Conservation (phyloP, 116 monocot genomes). For the Dioscorea cayenensis region DNA sequence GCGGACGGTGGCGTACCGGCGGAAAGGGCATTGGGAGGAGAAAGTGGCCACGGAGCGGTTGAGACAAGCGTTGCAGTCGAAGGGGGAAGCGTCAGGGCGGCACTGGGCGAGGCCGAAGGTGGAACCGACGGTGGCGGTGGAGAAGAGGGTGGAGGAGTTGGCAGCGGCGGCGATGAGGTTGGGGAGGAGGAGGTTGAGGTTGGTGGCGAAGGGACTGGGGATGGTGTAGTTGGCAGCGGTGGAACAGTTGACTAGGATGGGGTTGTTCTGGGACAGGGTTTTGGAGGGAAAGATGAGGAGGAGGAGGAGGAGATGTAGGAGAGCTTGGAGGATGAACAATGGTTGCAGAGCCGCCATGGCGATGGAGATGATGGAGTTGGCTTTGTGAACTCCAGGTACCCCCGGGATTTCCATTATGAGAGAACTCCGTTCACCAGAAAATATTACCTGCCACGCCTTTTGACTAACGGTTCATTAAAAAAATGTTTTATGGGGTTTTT, state of each 20-base stretch:
- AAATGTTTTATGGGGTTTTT: too few relatives aligned
- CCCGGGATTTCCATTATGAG: too few relatives aligned
- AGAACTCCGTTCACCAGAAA: too few relatives aligned
- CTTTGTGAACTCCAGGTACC: too few relatives aligned
- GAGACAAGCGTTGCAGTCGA: slow-evolving; percentile 4
- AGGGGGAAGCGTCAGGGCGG: slow-evolving; percentile 1
- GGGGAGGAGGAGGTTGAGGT: slow-evolving; percentile 7
- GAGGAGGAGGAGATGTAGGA: too few relatives aligned
- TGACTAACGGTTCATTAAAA: too few relatives aligned
- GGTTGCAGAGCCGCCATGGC: too few relatives aligned
- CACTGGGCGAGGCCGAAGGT: slow-evolving; percentile 11
- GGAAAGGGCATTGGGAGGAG: neutral
- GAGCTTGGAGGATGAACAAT: neutral
- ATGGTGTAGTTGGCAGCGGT: slow-evolving; percentile 5
- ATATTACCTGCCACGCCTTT: too few relatives aligned
- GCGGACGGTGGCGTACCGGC: neutral
- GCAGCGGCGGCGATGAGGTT: neutral
- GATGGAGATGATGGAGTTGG: too few relatives aligned
- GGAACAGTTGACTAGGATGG: neutral
- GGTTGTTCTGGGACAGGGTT: neutral
- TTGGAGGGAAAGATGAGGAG: neutral
- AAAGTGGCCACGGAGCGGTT: neutral
- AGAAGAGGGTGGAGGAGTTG: neutral
- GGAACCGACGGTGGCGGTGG: neutral
- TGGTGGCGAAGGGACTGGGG: slow-evolving; percentile 6